phyloP scores from a whole-genome alignment of 2,329 filamentous ascomycete species.

The Corynespora cassiicola region DNA sequence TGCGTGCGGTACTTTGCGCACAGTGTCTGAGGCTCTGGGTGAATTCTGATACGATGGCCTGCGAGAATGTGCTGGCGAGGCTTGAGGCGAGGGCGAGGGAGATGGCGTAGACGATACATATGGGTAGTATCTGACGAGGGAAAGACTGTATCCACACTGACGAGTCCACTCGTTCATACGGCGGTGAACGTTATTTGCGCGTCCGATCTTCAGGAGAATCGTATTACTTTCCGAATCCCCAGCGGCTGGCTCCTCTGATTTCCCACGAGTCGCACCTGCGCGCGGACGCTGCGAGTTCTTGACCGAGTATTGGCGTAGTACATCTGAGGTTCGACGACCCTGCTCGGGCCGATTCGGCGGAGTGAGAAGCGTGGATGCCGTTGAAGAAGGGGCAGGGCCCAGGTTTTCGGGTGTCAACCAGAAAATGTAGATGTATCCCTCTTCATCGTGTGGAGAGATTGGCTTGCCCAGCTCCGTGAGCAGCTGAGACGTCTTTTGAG shows the following conservation, averaged over 20 bases:
- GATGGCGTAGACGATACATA: conserved; percentile 60
- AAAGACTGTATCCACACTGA: conserved; percentile 89
- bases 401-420: conserved; percentile 79
- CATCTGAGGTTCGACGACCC: conserved; percentile 38
- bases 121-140: conserved; percentile 90
- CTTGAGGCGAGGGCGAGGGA: conserved; percentile 31
- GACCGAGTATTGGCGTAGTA: conserved; percentile 40
- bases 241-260: conserved; percentile 12
- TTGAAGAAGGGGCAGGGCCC: conserved; percentile 59
- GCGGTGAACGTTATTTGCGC: conserved; percentile 82
- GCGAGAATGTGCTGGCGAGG: conserved; percentile 33
- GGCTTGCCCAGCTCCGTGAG: conserved; percentile 79
- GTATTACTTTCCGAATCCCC: conserved; percentile 57
- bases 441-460: conserved; percentile 75
- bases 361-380: conserved; percentile 54
- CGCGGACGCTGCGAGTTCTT: conserved; percentile 17
- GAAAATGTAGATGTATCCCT: conserved; percentile 98
- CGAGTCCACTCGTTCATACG: conserved; percentile 91
- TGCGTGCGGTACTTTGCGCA: conserved; percentile 80
- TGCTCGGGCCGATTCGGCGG: conserved; percentile 54
- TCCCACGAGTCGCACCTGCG: conserved; percentile 11
- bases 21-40: conserved; percentile 25
- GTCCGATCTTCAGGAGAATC: conserved; percentile 70
- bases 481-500: conserved; percentile 72
- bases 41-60: conserved; percentile 27